These are phyloP conservation scores for Wallacemonas rigidus DNA, from an alignment of 208 protist species.

Conservation along the genomic window DNA sequence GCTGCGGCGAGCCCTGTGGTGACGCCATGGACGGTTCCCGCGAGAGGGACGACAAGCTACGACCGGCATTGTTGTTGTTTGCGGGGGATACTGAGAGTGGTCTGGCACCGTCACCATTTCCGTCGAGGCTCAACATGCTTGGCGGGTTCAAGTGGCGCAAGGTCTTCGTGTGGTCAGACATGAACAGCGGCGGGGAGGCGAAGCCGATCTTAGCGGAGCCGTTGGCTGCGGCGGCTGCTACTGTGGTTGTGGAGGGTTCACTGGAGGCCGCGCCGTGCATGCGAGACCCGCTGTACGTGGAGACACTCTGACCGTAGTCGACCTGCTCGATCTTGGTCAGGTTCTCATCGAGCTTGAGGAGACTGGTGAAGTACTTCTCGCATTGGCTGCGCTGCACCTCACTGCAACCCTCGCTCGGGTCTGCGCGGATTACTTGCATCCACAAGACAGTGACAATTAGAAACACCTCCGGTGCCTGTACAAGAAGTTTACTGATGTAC, in stretches of 20 bases:
- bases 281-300: constrained; percentile 4
- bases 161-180: constrained; percentile 8
- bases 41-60: neutral
- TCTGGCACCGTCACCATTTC: neutral
- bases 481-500: constrained; percentile 97
- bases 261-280: constrained; percentile 16
- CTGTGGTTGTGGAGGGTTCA: constrained; percentile 23
- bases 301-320: constrained; percentile 56
- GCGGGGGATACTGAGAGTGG: neutral
- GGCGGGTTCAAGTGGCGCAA: constrained; percentile 14
- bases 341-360: constrained; percentile 79
- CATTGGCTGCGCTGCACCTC: constrained; percentile 61
- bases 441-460: constrained; percentile 81
- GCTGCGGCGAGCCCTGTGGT: constrained; percentile 12
- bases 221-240: neutral
- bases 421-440: constrained; percentile 81
- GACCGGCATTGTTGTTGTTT: neutral
- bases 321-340: constrained; percentile 86
- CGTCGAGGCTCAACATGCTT: constrained; percentile 31
- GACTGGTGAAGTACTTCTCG: constrained; percentile 68
- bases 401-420: constrained; percentile 52
- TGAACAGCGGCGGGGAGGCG: constrained; percentile 7
- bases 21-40: neutral
- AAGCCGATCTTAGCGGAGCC: neutral
- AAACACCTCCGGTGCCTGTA: constrained; percentile 73